phyloP scores from a whole-genome alignment of 139 green algal genomes.

The Chlamydomonas schloesseri region DNA sequence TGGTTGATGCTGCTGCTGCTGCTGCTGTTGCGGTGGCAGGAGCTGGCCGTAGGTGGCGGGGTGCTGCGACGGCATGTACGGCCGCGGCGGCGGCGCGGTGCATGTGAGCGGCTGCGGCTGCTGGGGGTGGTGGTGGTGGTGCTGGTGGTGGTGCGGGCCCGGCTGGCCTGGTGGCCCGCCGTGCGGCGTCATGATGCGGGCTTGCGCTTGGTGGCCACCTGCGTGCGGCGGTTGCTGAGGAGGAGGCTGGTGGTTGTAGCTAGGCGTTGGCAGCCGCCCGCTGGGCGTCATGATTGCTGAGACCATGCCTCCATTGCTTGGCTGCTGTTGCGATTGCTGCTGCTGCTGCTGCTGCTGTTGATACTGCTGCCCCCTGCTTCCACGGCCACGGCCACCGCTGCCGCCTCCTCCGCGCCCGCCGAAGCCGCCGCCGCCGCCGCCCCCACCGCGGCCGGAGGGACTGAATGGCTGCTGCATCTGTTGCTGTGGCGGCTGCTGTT shows the following conservation, averaged over 20 bases:
- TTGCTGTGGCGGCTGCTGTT: neutral
- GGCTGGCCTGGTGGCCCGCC: neutral
- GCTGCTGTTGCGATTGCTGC: neutral
- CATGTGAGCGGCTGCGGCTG: neutral
- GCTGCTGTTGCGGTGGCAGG: neutral
- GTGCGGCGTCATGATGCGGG: neutral
- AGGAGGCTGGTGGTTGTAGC: neutral
- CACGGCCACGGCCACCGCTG: too few relatives aligned
- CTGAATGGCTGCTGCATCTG: neutral
- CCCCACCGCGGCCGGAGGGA: neutral
- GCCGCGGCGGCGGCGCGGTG: neutral
- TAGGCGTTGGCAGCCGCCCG: neutral
- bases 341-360: neutral
- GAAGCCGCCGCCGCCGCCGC: neutral
- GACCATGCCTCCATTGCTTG: neutral
- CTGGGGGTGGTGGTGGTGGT: neutral
- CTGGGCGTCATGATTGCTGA: neutral
- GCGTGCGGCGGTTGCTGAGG: neutral
- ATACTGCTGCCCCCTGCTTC: neutral
- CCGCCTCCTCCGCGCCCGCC: neutral
- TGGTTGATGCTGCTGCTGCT: neutral
- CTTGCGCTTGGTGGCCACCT: neutral
- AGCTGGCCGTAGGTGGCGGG: neutral
- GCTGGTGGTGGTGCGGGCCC: neutral
- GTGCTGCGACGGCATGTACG: neutral